These are phyloP conservation scores for Arthrobotrys entomopaga DNA, from an alignment of 2,329 filamentous ascomycete genomes.

Conservation along the genomic window DNA sequence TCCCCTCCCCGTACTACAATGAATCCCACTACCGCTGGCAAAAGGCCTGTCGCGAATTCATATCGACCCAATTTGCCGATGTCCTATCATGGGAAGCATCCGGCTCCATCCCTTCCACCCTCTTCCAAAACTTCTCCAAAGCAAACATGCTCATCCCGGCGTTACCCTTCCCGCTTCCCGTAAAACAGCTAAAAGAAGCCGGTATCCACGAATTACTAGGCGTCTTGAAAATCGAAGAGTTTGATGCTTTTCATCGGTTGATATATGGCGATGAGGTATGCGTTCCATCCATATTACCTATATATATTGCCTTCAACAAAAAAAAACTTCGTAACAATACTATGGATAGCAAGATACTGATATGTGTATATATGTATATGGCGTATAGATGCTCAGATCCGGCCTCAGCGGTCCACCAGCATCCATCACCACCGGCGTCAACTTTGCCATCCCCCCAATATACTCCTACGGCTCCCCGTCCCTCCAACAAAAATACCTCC, in stretches of 20 bases:
- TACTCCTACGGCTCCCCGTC: constrained; percentile 73
- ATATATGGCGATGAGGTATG: constrained; percentile 75
- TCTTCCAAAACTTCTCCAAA: constrained; percentile 71
- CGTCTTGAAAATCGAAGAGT: constrained; percentile 75
- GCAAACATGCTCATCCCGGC: constrained; percentile 77
- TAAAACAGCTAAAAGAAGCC: constrained; percentile 73
- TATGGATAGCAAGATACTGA: constrained; percentile 4
- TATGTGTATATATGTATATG: not conserved
- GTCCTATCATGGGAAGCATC: constrained; percentile 76
- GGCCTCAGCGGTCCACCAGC: constrained; percentile 73
- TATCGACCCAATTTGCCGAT: constrained; percentile 70
- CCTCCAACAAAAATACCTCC: constrained; percentile 74
- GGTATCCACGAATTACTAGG: constrained; percentile 74
- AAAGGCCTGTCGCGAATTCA: constrained; percentile 73
- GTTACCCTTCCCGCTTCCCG: constrained; percentile 74
- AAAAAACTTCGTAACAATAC: not conserved
- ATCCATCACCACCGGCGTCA: constrained; percentile 76
- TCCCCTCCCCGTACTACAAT: constrained; percentile 78
- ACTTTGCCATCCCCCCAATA: constrained; percentile 77
- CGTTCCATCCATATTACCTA: not conserved
- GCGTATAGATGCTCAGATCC: constrained; percentile 69
- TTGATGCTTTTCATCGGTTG: constrained; percentile 75
- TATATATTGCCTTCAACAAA: not conserved
- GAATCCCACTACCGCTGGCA: constrained; percentile 74
- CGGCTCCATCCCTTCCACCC: constrained; percentile 68